Percentiles rank a stretch among this genome's conserved stretches.
phyloP scores from a whole-genome alignment of 768 basidiomycete species.

The Lentinula detonsa region DNA sequence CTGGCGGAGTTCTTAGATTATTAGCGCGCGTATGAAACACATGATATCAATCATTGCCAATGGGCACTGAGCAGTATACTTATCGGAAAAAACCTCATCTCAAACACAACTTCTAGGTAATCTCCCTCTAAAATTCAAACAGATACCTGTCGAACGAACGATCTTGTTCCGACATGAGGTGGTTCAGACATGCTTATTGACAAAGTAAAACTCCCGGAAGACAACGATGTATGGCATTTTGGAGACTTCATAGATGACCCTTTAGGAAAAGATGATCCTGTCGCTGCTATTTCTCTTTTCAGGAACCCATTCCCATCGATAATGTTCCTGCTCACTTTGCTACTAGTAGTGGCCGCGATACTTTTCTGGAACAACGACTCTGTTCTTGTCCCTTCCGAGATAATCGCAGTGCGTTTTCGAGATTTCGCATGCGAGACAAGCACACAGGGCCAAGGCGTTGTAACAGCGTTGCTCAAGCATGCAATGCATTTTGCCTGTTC shows the following conservation, averaged over 20 bases:
- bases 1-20: too few relatives aligned
- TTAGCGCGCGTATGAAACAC: too few relatives aligned
- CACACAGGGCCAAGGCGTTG: conserved; percentile 50
- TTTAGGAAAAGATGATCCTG: conserved; percentile 21
- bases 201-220: conserved; percentile 47
- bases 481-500: conserved; percentile 30
- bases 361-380: background rate
- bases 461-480: conserved; percentile 39
- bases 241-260: conserved; percentile 42
- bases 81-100: too few relatives aligned
- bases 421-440: conserved; percentile 53
- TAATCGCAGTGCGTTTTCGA: conserved; percentile 38
- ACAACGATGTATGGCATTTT: conserved; percentile 43
- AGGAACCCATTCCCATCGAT: conserved; percentile 33
- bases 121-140: background rate
- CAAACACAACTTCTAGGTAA: too few relatives aligned
- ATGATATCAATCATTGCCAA: too few relatives aligned
- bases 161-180: conserved; percentile 48
- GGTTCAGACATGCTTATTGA: conserved; percentile 44
- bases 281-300: conserved; percentile 53
- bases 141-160: conserved; percentile 37
- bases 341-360: background rate
- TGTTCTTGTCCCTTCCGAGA: background rate
- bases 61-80: too few relatives aligned
- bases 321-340: conserved; percentile 8